Conservation (phyloP, 2,329 filamentous ascomycete species). For the Colletotrichum siamense region DNA sequence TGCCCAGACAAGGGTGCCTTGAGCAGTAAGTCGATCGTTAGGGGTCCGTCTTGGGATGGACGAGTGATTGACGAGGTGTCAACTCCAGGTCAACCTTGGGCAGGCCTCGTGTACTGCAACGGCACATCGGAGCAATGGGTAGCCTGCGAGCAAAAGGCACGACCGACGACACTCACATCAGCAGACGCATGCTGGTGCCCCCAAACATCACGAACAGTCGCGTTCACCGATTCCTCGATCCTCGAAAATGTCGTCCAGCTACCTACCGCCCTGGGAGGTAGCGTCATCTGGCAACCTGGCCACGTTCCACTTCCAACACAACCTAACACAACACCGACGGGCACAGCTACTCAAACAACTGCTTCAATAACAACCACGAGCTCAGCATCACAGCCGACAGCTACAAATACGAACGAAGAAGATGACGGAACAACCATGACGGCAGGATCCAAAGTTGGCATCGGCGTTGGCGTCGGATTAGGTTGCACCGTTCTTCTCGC, state of each 20-base stretch:
- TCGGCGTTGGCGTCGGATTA: constrained; percentile 24
- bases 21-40: neutral
- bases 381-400: neutral
- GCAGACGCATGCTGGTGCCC: constrained; percentile 36
- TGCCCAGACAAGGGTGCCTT: constrained; percentile 37
- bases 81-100: constrained; percentile 30
- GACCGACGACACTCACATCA: constrained; percentile 24
- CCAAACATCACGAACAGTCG: constrained; percentile 28
- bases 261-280: constrained; percentile 27
- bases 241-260: constrained; percentile 32
- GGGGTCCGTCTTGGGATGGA: neutral
- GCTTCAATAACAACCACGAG: neutral
- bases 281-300: constrained; percentile 30
- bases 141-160: constrained; percentile 31
- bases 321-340: neutral
- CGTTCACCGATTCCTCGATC: constrained; percentile 25
- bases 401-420: neutral
- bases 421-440: constrained; percentile 19
- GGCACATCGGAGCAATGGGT: constrained; percentile 34
- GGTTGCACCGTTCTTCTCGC: constrained; percentile 25
- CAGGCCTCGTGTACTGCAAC: constrained; percentile 40
- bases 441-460: constrained; percentile 28
- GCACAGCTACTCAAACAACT: neutral
- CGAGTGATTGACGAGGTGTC: neutral
- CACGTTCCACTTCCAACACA: constrained; percentile 25